Base-by-base conservation (phyloP, 352 stramenopile species). In the Phytophthora multivora region DNA sequence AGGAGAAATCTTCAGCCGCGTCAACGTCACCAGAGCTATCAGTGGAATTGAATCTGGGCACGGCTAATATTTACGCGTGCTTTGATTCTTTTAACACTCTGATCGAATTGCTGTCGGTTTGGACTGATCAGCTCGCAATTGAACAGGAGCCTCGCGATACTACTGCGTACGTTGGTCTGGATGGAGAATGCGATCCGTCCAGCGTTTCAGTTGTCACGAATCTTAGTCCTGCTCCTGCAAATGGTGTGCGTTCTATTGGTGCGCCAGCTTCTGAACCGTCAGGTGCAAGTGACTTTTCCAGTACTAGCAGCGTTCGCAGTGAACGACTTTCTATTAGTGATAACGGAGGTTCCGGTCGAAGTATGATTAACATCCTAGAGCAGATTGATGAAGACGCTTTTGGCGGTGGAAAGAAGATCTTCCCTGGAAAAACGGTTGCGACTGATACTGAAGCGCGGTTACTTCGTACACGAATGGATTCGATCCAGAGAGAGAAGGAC, bases 41-140 rank as follows among this genome's bases (percentile, higher is more conserved):
- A 3, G 72, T 94, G 41, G 88, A 96, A 54, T 60, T 96, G 40
- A 95, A 80, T 41, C 48, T 96, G 18, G 88, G 88, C 5, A 95
- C 86, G 13, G 83, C 86, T 9, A 93, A 94, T 70, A 88, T 96
- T 62, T 95, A 96, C 58, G 85, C 85, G 13, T 96, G 88, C 30
- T 96, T 94, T 64, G 88, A 96, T 69, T 96, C 88, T 26, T 96
- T 94, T 66, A 92, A 91, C 59, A 93, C 85, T 7, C 66, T 96
- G 36, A 75, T 93, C 16, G 82, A 94, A 55, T 51, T 95, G 12
- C 52, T 89, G 3, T 86, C 73, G 8, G 80, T 66, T 15, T 94
- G 83, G 84, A 77, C 71, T 3, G 85, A 94, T 16, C 80, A 95
- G 41, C 58, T 95, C 18, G 80, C 75, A 25, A 77, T 80, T 15